Evolutionary conservation across 139 green algal species (phyloP).

Genomic region (Chlamydomonas eustigma): DNA sequence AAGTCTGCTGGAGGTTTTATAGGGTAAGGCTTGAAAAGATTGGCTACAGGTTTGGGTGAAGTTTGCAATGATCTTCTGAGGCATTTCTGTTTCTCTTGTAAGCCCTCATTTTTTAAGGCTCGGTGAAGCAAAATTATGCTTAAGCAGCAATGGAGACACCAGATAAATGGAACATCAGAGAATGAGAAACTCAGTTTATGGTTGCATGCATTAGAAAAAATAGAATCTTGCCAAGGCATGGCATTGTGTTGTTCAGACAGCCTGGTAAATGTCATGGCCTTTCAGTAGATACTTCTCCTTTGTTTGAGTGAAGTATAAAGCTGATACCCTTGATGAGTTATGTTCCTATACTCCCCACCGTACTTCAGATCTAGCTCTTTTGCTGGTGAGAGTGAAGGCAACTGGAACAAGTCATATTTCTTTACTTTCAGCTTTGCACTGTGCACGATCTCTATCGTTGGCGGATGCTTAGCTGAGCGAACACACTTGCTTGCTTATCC

Average conservation of each 20-base stretch:
- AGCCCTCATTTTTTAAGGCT: no score
- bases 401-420: constrained; percentile 31
- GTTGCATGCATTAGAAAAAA: no score
- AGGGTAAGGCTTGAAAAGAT: no score
- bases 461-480: constrained; percentile 46
- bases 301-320: neutral
- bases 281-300: neutral
- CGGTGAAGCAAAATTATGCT: no score
- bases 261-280: neutral
- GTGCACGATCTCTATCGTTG: constrained; percentile 37
- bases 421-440: constrained; percentile 47
- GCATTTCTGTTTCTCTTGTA: no score
- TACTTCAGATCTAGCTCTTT: neutral
- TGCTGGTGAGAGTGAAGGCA: neutral
- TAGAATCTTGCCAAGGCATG: no score
- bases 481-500: constrained; percentile 30
- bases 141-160: neutral
- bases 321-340: neutral
- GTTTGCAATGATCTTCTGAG: no score
- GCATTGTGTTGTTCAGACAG: neutral
- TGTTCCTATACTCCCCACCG: neutral
- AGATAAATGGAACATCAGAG: neutral
- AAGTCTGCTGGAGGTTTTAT: constrained; percentile 38
- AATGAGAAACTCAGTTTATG: neutral
- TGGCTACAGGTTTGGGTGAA: no score